Evolutionary conservation across 176 grass and related monocot genomes (phyloP).

Genomic region (Elymus sibiricus): DNA sequence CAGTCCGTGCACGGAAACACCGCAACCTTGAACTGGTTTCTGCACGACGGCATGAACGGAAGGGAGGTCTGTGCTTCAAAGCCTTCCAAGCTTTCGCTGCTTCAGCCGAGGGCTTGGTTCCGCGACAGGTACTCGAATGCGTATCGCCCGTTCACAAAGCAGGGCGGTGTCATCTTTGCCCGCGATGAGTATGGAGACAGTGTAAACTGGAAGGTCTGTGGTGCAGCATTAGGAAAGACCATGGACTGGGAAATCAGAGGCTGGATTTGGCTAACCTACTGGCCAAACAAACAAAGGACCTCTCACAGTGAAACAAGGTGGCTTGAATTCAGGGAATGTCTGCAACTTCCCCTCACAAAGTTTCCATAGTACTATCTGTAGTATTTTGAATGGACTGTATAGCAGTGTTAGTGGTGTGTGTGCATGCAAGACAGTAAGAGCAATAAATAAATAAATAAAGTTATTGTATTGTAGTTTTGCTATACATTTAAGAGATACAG

Average conservation of each 20-base stretch:
- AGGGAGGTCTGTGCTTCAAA: constrained; percentile 68
- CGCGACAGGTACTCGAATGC: constrained; percentile 68
- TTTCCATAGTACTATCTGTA: constrained; percentile 23
- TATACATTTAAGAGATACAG: not conserved
- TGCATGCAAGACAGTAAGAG: not conserved
- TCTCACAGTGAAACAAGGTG: constrained; percentile 68
- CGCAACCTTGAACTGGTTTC: constrained; percentile 63
- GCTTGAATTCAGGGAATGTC: constrained; percentile 71
- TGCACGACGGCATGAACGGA: constrained; percentile 78
- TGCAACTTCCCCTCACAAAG: constrained; percentile 59
- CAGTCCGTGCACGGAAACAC: constrained; percentile 64
- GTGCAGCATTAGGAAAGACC: constrained; percentile 42
- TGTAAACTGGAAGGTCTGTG: constrained; percentile 76
- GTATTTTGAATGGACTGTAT: constrained; percentile 8
- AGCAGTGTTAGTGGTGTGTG: not conserved
- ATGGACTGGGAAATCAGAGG: constrained; percentile 84
- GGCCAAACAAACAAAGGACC: constrained; percentile 89
- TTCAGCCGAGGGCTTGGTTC: constrained; percentile 81
- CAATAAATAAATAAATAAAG: constrained; percentile 1
- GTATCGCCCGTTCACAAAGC: constrained; percentile 73
- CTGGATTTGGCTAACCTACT: constrained; percentile 86
- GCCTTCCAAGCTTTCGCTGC: constrained; percentile 67
- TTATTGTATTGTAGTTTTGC: not conserved
- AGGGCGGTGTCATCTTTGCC: constrained; percentile 73
- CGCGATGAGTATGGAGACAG: constrained; percentile 88